Evolutionary conservation across 148 eudicot genomes (phyloP), one percentile per base, ranked within the genome.

Genomic region (Oxyria digyna): DNA sequence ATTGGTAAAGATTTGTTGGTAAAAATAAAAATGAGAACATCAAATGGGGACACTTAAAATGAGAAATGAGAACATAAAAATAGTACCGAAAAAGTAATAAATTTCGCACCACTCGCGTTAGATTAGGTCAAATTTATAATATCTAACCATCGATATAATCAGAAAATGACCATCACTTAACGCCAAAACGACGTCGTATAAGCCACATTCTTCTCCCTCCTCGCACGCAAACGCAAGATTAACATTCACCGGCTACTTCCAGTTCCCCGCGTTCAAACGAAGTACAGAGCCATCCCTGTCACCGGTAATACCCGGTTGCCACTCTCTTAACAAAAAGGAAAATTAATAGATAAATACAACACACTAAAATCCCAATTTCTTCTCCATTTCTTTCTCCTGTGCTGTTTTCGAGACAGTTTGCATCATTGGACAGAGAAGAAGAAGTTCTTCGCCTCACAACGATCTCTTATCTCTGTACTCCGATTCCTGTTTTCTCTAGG

Each of bases 361-460:
- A 59, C 38, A 29, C 65, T 13, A 52, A 59, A 59, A 59, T 59
- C 65, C 38, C 65, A 59, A 13, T 59, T 59, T 59, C 65, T 27
- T 59, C 37, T 29, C 62, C 65, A n/a, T n/a, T n/a, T n/a, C 14
- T 59, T 59, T 31, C 33, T 13, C 38, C 38, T 59, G 35, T 15
- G 65, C 65, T 29, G 18, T 59, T 59, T 29, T 59, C 65, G 38
- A 59, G 35, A 29, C 65, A 59, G 65, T 59, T n/a, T 59, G 65
- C 65, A 59, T 59, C 65, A 59, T 59, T 59, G 65, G 65, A 59
- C 20, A 59, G 65, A 59, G 65, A 59, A 14, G 38, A 29, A 37
- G 65, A 38, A 59, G 38, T 59, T 59, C 65, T 29, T 29, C 38
- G 14, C 37, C 65, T 59, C 65, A 59, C 31, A 31, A 14, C 65